Evolutionary conservation across 2,329 filamentous ascomycete species (phyloP).

Genomic region (Beauveria medogensis): DNA sequence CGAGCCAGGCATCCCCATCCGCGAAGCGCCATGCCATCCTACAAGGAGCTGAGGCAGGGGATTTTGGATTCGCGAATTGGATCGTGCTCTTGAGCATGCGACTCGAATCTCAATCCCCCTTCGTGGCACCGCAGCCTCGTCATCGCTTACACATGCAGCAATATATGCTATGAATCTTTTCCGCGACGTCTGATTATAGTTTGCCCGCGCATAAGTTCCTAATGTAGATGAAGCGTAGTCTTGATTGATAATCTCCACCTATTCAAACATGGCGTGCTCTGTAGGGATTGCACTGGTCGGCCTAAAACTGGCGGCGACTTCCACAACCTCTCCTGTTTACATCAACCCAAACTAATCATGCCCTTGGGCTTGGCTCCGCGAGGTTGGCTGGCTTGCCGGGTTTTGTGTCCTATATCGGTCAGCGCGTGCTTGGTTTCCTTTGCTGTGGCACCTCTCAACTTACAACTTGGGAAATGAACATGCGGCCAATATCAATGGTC

Average conservation of each 20-base stretch:
- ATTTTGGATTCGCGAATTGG: background rate
- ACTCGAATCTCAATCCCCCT: background rate
- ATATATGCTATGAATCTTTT: background rate
- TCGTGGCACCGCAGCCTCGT: background rate
- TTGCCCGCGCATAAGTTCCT: no score
- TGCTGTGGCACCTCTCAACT: background rate
- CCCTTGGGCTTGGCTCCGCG: slow-evolving; percentile 1
- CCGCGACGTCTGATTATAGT: background rate
- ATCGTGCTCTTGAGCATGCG: background rate
- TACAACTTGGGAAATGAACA: slow-evolving; percentile 42
- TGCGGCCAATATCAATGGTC: slow-evolving; percentile 48
- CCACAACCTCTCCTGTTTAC: no score
- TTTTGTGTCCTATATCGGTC: background rate
- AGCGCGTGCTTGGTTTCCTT: background rate
- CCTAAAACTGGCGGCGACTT: no score
- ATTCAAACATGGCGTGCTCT: background rate
- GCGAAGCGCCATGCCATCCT: background rate
- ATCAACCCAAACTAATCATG: background rate
- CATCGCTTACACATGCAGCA: background rate
- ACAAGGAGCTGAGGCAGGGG: background rate
- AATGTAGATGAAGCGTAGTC: background rate
- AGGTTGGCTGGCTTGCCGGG: background rate
- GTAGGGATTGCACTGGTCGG: no score
- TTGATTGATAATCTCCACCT: background rate
- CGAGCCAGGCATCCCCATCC: background rate